Base-by-base conservation (phyloP, 2,329 filamentous ascomycete genomes). In the Ophiostoma sp. region DNA sequence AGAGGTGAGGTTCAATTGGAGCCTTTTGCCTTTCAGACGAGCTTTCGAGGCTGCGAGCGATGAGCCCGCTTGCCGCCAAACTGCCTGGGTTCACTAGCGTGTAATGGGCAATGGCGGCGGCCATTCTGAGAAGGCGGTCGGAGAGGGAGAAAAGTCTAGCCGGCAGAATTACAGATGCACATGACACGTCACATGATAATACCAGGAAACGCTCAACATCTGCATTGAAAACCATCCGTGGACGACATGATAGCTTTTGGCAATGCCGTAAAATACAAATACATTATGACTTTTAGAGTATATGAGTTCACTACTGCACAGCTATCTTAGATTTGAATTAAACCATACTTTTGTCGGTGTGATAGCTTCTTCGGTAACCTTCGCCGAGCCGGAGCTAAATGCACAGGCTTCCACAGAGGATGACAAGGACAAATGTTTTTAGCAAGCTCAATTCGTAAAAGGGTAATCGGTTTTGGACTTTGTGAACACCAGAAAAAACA, bases 141-240 rank as follows among this genome's bases (percentile, higher is more conserved):
- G 72, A 59, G 50, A 61, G 55, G 72, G 61, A 74, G 69, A 74
- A 74, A 74, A 63, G 63, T 74, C 31, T 42, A 22, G 52, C 72
- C 69, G 72, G 36, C 15, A 39, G 12, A 12, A 33, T 7, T 25
- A 15, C 9, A 25, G 17, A 2, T 36, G 8, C 33, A 36, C 39
- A 63, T 42, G 70, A 55, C n/a, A 6, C 3, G n/a, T 71, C 66
- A 72, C 55, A 33, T 59, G 55, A 59, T 17, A 2, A 8, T 9
- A 59, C 17, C n/a, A n/a, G n/a, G n/a, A n/a, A n/a, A n/a, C n/a
- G n/a, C 11, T 45, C 11, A 45, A 11, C 39, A 45, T 22, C 22
- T 22, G 19, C 4, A 52, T 11, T 22, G 2, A 22, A 4, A n/a
- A n/a, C n/a, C n/a, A n/a, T n/a, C 42, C 2, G 15, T 19, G 11